A percentile compares a stretch with the other conserved stretches of the same genome.
Evolutionary conservation across 1,139 yeast genomes (phyloP).

Genomic region (Citeromyces siamensis): DNA sequence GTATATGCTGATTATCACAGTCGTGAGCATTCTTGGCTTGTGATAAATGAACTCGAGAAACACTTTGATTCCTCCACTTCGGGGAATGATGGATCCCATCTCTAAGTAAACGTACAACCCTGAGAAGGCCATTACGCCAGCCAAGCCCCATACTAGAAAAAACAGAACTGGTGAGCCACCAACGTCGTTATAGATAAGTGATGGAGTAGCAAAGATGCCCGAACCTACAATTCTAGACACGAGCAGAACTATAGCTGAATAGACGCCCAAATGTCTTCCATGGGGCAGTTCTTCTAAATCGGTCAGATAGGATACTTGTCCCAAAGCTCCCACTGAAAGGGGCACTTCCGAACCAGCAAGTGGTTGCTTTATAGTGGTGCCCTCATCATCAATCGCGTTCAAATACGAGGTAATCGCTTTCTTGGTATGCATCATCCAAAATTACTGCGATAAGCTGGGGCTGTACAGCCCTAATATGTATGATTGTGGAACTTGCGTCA

Average conservation of each 20-base stretch:
- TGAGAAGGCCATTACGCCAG: constrained; percentile 49
- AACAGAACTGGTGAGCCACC: constrained; percentile 55
- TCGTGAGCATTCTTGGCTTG: constrained; percentile 43
- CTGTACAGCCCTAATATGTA: too few species aligned
- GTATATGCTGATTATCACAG: constrained; percentile 45
- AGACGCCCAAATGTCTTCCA: constrained; percentile 62
- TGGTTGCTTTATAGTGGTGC: neutral
- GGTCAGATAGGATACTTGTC: constrained; percentile 9
- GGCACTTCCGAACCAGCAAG: neutral
- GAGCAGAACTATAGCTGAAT: constrained; percentile 50
- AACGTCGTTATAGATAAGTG: constrained; percentile 51
- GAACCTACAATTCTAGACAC: constrained; percentile 66
- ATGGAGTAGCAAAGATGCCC: constrained; percentile 64
- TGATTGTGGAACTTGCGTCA: too few species aligned
- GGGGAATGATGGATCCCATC: constrained; percentile 55
- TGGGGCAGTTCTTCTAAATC: constrained; percentile 49
- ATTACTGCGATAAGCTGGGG: too few species aligned
- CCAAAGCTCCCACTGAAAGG: constrained; percentile 7
- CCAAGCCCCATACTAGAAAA: constrained; percentile 46
- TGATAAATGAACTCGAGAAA: constrained; percentile 55
- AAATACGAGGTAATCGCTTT: too few species aligned
- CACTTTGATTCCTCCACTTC: constrained; percentile 66
- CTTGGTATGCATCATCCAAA: too few species aligned
- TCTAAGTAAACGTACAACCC: constrained; percentile 58
- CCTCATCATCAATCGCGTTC: neutral